Percentiles rank a stretch among this genome's conserved stretches.
Evolutionary conservation across 495 filamentous ascomycete genomes (phyloP).

Genomic region (Aspergillus kassunensis): DNA sequence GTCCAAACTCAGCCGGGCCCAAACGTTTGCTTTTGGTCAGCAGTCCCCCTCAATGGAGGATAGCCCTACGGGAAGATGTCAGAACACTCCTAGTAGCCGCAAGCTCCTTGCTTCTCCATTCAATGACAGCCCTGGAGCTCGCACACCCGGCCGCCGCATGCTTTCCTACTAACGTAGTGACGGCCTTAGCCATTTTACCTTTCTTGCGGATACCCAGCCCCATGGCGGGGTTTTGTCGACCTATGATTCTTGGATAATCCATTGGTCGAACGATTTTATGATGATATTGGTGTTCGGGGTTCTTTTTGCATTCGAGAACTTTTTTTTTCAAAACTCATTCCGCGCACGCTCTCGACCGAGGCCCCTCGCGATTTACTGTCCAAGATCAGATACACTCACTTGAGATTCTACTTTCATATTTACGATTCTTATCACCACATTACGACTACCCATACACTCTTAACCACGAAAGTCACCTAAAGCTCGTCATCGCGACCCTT

Average conservation of each 20-base stretch:
- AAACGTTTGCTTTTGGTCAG: conserved; percentile 90
- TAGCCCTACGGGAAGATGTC: conserved; percentile 68
- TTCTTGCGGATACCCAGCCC: background rate
- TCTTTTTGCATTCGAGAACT: conserved; percentile 10
- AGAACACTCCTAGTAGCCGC: conserved; percentile 36
- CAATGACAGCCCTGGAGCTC: conserved; percentile 50
- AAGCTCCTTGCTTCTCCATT: conserved; percentile 48
- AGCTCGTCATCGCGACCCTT: background rate
- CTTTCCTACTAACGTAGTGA: conserved; percentile 55
- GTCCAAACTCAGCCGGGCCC: conserved; percentile 76
- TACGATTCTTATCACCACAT: too few relatives aligned
- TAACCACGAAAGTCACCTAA: background rate
- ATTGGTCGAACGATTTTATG: conserved; percentile 13
- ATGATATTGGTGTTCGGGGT: conserved; percentile 13
- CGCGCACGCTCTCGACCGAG: conserved; percentile 3
- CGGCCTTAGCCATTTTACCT: conserved; percentile 1
- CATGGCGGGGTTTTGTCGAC: conserved; percentile 1
- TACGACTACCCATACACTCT: background rate
- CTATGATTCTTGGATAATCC: conserved; percentile 8
- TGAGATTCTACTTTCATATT: too few relatives aligned
- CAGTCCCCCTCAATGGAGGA: conserved; percentile 66
- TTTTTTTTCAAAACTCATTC: conserved; percentile 9
- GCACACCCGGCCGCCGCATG: conserved; percentile 63
- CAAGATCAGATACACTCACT: conserved; percentile 18
- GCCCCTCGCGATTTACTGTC: background rate